phyloP scores from a whole-genome alignment of 345 rosid species.

The Hibiscus tridactylites region DNA sequence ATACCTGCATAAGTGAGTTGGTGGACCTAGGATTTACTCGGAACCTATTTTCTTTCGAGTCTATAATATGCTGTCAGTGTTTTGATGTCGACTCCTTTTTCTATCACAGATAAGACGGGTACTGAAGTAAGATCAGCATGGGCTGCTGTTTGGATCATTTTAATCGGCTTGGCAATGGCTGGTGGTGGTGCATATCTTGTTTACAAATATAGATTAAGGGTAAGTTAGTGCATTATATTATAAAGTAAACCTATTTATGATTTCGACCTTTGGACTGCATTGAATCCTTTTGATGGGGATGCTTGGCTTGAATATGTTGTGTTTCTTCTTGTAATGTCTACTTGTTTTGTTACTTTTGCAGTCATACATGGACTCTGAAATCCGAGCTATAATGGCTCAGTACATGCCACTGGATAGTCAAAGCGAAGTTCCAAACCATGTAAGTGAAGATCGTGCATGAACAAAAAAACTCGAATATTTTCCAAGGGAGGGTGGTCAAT shows the following conservation, averaged over 20 bases:
- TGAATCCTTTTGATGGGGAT: neutral
- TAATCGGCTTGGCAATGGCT: constrained; percentile 71
- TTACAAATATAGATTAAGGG: constrained; percentile 85
- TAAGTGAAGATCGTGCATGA: constrained; percentile 52
- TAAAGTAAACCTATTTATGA: neutral
- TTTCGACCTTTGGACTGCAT: neutral
- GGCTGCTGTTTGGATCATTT: constrained; percentile 86
- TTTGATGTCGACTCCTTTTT: constrained; percentile 8
- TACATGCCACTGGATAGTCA: constrained; percentile 96
- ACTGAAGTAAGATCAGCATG: constrained; percentile 73
- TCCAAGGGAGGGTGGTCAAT: neutral
- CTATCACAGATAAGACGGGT: constrained; percentile 56
- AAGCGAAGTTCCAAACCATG: constrained; percentile 55
- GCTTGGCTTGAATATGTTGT: neutral
- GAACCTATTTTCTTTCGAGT: neutral
- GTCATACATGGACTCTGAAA: constrained; percentile 97
- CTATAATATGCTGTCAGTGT: neutral
- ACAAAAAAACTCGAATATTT: neutral
- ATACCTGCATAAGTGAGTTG: constrained; percentile 87
- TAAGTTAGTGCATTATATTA: constrained; percentile 26
- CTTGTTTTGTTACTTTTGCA: constrained; percentile 22
- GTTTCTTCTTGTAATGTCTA: neutral
- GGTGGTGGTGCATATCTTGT: constrained; percentile 80
- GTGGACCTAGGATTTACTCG: neutral
- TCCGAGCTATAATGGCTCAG: constrained; percentile 98